These are phyloP conservation scores for Penicillium cosmopolitanum DNA, from an alignment of 495 filamentous ascomycete species.

Conservation along the genomic window DNA sequence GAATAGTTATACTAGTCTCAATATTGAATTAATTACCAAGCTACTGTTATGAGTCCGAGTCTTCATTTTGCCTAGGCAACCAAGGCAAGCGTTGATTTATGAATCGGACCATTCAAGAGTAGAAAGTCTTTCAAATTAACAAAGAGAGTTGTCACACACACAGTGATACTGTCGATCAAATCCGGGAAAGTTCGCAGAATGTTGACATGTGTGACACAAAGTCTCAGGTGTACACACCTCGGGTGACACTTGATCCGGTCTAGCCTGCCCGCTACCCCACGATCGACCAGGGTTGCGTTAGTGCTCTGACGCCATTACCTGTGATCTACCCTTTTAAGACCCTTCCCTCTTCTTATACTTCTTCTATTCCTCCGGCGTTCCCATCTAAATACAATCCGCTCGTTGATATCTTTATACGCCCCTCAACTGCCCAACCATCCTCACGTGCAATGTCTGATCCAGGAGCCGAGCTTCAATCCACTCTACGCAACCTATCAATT, in stretches of 20 bases:
- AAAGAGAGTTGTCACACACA: neutral
- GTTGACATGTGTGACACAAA: conserved; percentile 8
- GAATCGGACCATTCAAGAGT: too few relatives aligned
- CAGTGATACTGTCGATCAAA: neutral
- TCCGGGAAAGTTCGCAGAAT: neutral
- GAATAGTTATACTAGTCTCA: too few relatives aligned
- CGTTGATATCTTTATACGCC: neutral
- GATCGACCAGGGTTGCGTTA: conserved; percentile 30
- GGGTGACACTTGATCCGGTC: conserved; percentile 16
- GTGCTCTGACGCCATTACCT: conserved; percentile 31
- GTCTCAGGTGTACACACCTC: neutral
- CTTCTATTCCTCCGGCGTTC: neutral
- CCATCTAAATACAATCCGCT: neutral
- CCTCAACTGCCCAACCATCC: neutral
- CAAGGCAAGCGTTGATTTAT: too few relatives aligned
- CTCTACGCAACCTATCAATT: conserved; percentile 50
- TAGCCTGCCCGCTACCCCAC: conserved; percentile 32
- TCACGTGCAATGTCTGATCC: conserved; percentile 32
- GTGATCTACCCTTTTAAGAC: conserved; percentile 15
- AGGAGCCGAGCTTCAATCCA: conserved; percentile 45
- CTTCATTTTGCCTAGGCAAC: too few relatives aligned
- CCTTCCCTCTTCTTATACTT: neutral
- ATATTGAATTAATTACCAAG: too few relatives aligned
- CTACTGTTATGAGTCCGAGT: too few relatives aligned
- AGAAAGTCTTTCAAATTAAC: too few relatives aligned